Conservation (phyloP, 306 rosid genomes). For the Cicer cuneatum region DNA sequence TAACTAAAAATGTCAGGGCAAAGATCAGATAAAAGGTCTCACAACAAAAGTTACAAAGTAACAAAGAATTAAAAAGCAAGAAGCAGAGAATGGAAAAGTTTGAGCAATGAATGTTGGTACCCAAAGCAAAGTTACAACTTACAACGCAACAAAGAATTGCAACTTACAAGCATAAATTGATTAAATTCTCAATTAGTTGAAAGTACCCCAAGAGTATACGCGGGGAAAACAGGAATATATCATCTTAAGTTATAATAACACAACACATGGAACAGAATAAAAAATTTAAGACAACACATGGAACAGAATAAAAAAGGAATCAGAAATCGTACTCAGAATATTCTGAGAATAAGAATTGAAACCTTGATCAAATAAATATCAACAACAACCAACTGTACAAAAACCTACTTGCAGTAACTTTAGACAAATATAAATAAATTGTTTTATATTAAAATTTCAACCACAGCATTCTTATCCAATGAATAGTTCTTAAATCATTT, state of each 20-base stretch:
- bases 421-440: background rate
- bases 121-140: background rate
- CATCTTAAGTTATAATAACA: too few species aligned
- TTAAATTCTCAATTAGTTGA: background rate
- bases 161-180: background rate
- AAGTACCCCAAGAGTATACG: background rate
- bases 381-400: background rate
- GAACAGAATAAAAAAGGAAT: background rate
- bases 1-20: too few species aligned
- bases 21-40: too few species aligned
- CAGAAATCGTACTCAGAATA: constrained; percentile 14
- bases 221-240: constrained; percentile 2
- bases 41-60: too few species aligned
- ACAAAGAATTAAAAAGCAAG: too few species aligned
- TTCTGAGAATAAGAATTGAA: constrained; percentile 7
- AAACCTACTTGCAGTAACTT: background rate
- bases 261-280: background rate
- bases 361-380: background rate
- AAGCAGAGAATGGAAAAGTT: background rate
- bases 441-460: background rate
- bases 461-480: background rate
- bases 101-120: background rate
- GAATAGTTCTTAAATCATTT: background rate
- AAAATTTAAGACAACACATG: background rate
- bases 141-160: background rate